Evolutionary conservation across 2,329 filamentous ascomycete genomes (phyloP).

Genomic region (Trichoderma lentiforme): DNA sequence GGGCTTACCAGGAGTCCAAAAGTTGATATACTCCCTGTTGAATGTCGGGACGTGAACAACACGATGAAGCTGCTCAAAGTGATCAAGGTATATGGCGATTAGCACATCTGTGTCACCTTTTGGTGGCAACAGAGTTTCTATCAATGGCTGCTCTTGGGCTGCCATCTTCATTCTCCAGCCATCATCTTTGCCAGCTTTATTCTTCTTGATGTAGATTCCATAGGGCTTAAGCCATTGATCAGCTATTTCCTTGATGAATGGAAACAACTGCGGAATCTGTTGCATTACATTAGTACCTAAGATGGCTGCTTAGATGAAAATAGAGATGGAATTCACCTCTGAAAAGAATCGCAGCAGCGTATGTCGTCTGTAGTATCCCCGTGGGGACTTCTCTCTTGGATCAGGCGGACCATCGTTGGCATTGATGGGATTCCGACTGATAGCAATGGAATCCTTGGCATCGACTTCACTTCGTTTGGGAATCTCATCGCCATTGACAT

Average conservation of each 20-base stretch:
- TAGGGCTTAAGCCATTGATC: conserved; percentile 12
- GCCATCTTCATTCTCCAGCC: conserved; percentile 7
- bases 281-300: not conserved
- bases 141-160: not conserved
- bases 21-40: conserved; percentile 4
- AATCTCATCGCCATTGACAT: not conserved
- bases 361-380: conserved; percentile 10
- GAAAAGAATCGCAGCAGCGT: conserved; percentile 1
- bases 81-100: not conserved
- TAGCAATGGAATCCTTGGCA: not conserved
- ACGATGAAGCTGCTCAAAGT: conserved; percentile 2
- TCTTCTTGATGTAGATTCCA: conserved; percentile 10
- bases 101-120: conserved; percentile 5
- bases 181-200: not conserved
- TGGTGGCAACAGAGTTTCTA: not conserved
- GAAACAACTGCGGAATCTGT: conserved; percentile 3
- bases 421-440: not conserved
- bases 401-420: not conserved
- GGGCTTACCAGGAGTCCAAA: not conserved
- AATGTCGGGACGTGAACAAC: conserved; percentile 1
- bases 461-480: not conserved
- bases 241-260: conserved; percentile 8
- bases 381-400: conserved; percentile 10
- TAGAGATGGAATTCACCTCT: not conserved
- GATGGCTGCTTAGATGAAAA: rapidly evolving